A percentile compares a stretch with the other conserved stretches of the same genome.
These are phyloP conservation scores for Drosera capensis DNA, from an alignment of 148 eudicot genomes.

Conservation along the genomic window DNA sequence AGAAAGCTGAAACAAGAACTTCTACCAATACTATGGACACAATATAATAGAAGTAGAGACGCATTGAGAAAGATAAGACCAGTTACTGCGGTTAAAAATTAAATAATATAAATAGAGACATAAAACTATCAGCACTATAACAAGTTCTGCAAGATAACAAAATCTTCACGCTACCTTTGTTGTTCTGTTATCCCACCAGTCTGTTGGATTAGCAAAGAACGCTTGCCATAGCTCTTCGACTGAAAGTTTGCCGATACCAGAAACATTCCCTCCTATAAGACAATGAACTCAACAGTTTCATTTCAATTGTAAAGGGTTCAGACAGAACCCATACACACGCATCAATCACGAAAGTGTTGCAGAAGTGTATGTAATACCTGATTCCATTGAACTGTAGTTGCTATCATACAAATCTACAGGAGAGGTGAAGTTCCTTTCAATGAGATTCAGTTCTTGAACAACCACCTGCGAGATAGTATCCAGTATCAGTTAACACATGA, in stretches of 20 bases:
- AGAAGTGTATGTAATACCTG: too few relatives aligned
- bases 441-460: slow-evolving; percentile 73
- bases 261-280: slow-evolving; percentile 30
- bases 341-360: too few relatives aligned
- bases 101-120: neutral
- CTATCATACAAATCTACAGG: slow-evolving; percentile 40
- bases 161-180: slow-evolving; percentile 41
- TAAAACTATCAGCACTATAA: too few relatives aligned
- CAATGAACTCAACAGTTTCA: too few relatives aligned
- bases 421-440: slow-evolving; percentile 43
- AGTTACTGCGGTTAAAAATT: too few relatives aligned
- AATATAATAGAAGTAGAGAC: too few relatives aligned
- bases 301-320: neutral
- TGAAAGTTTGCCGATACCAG: slow-evolving; percentile 33
- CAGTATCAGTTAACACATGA: neutral
- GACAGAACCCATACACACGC: neutral
- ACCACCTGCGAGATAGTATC: slow-evolving; percentile 37
- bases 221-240: slow-evolving; percentile 87
- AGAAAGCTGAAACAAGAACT: too few relatives aligned
- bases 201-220: slow-evolving; percentile 84
- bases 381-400: slow-evolving; percentile 29
- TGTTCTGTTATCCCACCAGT: slow-evolving; percentile 97
- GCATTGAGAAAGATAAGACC: too few relatives aligned
- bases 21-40: too few relatives aligned
- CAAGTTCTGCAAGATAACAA: neutral